Evolutionary conservation across 108 stramenopile genomes (phyloP), one percentile per base, ranked within the genome.

Genomic region (Thalassiosira profunda): DNA sequence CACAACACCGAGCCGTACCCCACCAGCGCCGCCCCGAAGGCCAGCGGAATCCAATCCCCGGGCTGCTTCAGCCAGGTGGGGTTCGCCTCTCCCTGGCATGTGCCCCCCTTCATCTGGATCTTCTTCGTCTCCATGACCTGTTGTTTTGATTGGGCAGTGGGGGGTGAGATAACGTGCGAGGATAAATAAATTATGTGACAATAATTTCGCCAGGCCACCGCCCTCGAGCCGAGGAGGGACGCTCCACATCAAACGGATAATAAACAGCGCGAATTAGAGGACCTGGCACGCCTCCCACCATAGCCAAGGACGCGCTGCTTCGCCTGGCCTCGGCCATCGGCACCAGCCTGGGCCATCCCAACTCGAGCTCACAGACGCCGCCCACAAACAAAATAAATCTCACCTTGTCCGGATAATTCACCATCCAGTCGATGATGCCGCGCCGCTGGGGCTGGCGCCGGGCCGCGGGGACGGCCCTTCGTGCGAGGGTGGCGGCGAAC

Each of bases 21-120:
- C 17, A 67, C 43, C 10, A 91, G 58, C 3, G 37, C 72, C 24
- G 82, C 79, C 0, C 84, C 91, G 49, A 87, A 51, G 2, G 65
- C 66, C 49, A 65, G 44, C 4, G 74, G 66, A 18, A 59, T 28
- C 18, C 40, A 60, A 69, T 92, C 91, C 40, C 75, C 72, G 0
- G 82, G 79, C 48, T 92, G 91, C 58, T 92, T 92, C 71, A 89
- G 69, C 91, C 91, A 92, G 43, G 87, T 92, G 53, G 91, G 91
- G 52, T 87, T 87, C 37, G 56, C 57, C 46, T 89, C 91, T 62
- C 91, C 91, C 8, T 63, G 88, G 55, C 73, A 72, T n/a, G 85
- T 86, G 56, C 91, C 91, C 48, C 91, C 91, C 17, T 53, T 69
- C 26, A 48, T 66, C 73, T 92, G 90, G 51, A 92, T 73, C 60